phyloP scores from a whole-genome alignment of 805 yeast species.

The Jamesozyma piceae region DNA sequence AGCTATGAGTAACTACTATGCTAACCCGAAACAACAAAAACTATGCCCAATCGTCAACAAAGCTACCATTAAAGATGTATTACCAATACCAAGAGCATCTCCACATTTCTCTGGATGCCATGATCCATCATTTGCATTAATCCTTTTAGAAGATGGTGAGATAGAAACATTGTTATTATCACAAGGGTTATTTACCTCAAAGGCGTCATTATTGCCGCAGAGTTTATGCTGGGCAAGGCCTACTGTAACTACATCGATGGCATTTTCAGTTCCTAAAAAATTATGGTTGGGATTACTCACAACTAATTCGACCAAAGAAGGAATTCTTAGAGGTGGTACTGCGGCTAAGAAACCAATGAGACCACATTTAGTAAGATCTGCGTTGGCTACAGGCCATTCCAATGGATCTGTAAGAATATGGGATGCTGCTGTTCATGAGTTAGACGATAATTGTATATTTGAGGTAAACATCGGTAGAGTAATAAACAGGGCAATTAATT shows the following conservation, averaged over 20 bases:
- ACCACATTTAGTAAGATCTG: conserved; percentile 43
- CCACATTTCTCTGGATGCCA: conserved; percentile 79
- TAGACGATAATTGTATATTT: conserved; percentile 48
- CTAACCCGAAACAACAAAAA: conserved; percentile 46
- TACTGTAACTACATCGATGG: conserved; percentile 45
- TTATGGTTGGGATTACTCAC: conserved; percentile 75
- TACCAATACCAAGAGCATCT: conserved; percentile 48
- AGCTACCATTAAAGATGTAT: conserved; percentile 37
- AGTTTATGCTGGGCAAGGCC: conserved; percentile 74
- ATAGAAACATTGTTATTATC: conserved; percentile 54
- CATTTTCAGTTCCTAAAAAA: conserved; percentile 49
- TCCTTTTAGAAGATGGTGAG: conserved; percentile 55
- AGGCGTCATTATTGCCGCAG: conserved; percentile 65
- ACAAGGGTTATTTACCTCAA: conserved; percentile 41
- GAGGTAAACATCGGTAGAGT: conserved; percentile 49
- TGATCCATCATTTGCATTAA: conserved; percentile 57
- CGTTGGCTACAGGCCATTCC: conserved; percentile 75
- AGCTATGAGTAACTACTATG: conserved; percentile 70
- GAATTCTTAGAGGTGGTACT: conserved; percentile 65
- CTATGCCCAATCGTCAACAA: conserved; percentile 45
- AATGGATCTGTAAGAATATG: conserved; percentile 76
- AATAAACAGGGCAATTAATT: conserved; percentile 36
- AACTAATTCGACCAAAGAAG: conserved; percentile 22
- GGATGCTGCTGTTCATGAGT: conserved; percentile 74
- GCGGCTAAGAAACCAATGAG: conserved; percentile 46